phyloP scores from a whole-genome alignment of 2,329 filamentous ascomycete genomes.

The Hymenoscyphus infarciens region DNA sequence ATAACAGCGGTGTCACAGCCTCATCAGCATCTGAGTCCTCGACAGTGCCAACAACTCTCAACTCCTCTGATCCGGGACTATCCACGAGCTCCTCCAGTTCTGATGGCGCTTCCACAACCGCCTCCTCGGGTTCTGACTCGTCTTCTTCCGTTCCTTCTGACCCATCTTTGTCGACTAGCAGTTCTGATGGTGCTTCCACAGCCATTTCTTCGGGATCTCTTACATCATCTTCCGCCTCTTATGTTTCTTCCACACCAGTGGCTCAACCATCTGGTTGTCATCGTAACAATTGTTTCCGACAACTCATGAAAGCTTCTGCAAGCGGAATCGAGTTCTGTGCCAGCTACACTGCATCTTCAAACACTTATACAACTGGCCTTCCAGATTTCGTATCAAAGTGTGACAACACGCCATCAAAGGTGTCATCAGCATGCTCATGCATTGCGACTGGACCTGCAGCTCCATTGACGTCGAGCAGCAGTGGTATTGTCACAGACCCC shows the following conservation, averaged over 20 bases:
- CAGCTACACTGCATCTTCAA: slow-evolving; percentile 25
- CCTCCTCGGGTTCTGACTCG: neutral
- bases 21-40: neutral
- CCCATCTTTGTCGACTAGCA: neutral
- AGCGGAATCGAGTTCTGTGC: slow-evolving; percentile 25
- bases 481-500: slow-evolving; percentile 5
- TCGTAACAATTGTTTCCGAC: slow-evolving; percentile 29
- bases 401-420: slow-evolving; percentile 18
- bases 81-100: neutral
- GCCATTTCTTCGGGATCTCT: slow-evolving; percentile 1
- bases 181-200: neutral
- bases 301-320: slow-evolving; percentile 22
- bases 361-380: slow-evolving; percentile 22
- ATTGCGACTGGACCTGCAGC: slow-evolving; percentile 11
- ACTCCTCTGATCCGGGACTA: neutral
- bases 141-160: slow-evolving; percentile 1
- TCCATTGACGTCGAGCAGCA: slow-evolving; percentile 3
- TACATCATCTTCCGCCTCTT: neutral
- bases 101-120: neutral
- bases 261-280: slow-evolving; percentile 19
- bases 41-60: neutral
- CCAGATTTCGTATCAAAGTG: slow-evolving; percentile 28
- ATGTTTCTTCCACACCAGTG: neutral
- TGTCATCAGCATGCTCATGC: slow-evolving; percentile 31
- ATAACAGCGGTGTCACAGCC: neutral